phyloP scores from a whole-genome alignment of 1,284 basidiomycete genomes.

The Hemileia vastatrix region DNA sequence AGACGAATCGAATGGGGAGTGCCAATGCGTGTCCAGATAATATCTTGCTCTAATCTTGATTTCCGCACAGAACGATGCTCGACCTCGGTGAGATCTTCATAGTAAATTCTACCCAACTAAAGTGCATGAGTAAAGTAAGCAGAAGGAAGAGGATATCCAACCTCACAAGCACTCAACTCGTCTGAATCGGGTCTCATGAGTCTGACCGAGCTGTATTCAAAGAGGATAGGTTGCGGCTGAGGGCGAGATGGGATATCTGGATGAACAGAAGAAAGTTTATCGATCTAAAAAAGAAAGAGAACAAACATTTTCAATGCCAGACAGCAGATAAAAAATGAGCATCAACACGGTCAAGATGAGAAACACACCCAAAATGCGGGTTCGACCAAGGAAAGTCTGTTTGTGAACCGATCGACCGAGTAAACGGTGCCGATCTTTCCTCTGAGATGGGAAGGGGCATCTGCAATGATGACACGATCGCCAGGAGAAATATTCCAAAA shows the following conservation, averaged over 20 bases:
- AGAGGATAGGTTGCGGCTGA: constrained; percentile 12
- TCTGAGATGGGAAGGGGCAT: constrained; percentile 8
- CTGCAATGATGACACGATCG: constrained; percentile 22
- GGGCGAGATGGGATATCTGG: constrained; percentile 10
- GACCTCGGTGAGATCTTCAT: constrained; percentile 19
- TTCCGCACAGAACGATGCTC: constrained; percentile 14
- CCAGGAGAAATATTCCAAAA: constrained; percentile 22
- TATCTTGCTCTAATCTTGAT: too few species aligned
- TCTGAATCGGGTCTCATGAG: constrained; percentile 20
- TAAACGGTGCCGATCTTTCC: constrained; percentile 14
- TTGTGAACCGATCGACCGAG: constrained; percentile 19
- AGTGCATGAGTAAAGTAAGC: background rate
- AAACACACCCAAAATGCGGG: constrained; percentile 19
- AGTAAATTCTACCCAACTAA: constrained; percentile 12
- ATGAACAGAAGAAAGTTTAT: constrained; percentile 12
- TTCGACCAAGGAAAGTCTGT: constrained; percentile 12
- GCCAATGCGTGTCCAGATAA: constrained; percentile 19
- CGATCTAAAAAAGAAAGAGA: constrained; percentile 2
- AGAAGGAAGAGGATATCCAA: background rate
- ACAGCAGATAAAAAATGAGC: background rate
- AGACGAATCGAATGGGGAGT: constrained; percentile 13
- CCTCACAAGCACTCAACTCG: constrained; percentile 6
- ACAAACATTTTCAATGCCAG: background rate
- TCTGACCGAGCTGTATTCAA: constrained; percentile 21
- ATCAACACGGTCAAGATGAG: background rate